Conservation (phyloP, 2,329 filamentous ascomycete species). For the Aspergillus clavatus region DNA sequence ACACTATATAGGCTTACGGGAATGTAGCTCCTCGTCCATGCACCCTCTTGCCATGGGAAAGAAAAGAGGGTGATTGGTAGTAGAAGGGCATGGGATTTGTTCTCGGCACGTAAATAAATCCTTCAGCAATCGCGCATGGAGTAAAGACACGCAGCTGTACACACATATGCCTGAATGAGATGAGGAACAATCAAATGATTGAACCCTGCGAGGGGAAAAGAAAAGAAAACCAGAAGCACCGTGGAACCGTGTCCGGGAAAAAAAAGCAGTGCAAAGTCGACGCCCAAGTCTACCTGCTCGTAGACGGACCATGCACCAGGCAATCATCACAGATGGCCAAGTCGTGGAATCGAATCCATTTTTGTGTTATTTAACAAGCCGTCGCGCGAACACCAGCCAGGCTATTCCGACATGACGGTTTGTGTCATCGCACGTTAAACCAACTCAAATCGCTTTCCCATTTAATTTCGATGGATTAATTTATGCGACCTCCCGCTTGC, state of each 20-base stretch:
- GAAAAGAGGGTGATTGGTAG: constrained; percentile 47
- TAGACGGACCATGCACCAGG: constrained; percentile 4
- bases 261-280: not conserved
- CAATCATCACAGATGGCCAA: constrained; percentile 4
- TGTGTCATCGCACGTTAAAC: constrained; percentile 34
- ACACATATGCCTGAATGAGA: constrained; percentile 59
- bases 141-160: constrained; percentile 60
- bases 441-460: constrained; percentile 30
- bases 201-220: too few relatives aligned
- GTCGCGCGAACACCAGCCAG: constrained; percentile 14
- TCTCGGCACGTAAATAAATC: constrained; percentile 64
- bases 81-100: constrained; percentile 41
- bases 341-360: constrained; percentile 20
- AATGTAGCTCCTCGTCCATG: constrained; percentile 46
- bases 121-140: constrained; percentile 63
- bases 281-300: constrained; percentile 11
- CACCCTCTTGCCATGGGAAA: constrained; percentile 40
- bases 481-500: constrained; percentile 85
- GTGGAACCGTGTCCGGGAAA: not conserved
- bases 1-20: constrained; percentile 10
- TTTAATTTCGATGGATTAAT: constrained; percentile 28
- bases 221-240: not conserved
- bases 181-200: constrained; percentile 7
- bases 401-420: constrained; percentile 14
- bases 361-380: constrained; percentile 21